Percentiles rank a stretch among this genome's conserved stretches.
phyloP scores from a whole-genome alignment of 345 rosid genomes.

The Arabidopsis suecica region DNA sequence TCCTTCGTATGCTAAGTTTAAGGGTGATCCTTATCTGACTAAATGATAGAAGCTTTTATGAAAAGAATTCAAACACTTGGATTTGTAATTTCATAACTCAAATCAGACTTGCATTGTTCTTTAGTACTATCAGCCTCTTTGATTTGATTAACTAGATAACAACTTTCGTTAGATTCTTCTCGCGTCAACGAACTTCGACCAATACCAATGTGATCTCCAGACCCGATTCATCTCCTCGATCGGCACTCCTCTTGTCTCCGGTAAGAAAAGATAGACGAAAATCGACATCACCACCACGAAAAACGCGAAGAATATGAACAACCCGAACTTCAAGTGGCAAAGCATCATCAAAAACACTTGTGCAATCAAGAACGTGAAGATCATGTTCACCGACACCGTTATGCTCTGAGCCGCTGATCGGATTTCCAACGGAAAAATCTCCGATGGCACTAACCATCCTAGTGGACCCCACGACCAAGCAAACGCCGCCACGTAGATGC shows the following conservation, averaged over 20 bases:
- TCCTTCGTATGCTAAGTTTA: conserved; percentile 62
- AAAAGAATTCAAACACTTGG: conserved; percentile 20
- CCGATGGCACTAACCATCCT: conserved; percentile 93
- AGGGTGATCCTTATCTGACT: conserved; percentile 59
- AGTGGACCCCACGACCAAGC: conserved; percentile 99
- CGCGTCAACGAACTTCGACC: conserved; percentile 26
- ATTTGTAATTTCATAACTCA: conserved; percentile 40
- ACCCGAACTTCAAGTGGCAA: conserved; percentile 82
- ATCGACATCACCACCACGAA: conserved; percentile 40
- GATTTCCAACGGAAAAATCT: conserved; percentile 88
- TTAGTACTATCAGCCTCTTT: neutral
- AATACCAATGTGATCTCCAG: conserved; percentile 43
- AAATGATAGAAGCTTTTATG: conserved; percentile 25
- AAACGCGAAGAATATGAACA: conserved; percentile 40
- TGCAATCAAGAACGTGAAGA: conserved; percentile 78
- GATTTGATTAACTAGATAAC: neutral
- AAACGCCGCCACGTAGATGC: conserved; percentile 79
- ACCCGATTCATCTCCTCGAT: conserved; percentile 41
- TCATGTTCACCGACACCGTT: conserved; percentile 87
- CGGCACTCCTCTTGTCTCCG: conserved; percentile 42
- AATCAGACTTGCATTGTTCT: conserved; percentile 7
- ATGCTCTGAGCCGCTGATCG: conserved; percentile 92
- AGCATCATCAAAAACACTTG: conserved; percentile 80
- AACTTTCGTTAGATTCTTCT: neutral
- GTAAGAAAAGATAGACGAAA: conserved; percentile 34